Evolutionary conservation across 345 rosid species (phyloP), one percentile per base, ranked within the genome.

Genomic region (Hibiscus tridactylites): DNA sequence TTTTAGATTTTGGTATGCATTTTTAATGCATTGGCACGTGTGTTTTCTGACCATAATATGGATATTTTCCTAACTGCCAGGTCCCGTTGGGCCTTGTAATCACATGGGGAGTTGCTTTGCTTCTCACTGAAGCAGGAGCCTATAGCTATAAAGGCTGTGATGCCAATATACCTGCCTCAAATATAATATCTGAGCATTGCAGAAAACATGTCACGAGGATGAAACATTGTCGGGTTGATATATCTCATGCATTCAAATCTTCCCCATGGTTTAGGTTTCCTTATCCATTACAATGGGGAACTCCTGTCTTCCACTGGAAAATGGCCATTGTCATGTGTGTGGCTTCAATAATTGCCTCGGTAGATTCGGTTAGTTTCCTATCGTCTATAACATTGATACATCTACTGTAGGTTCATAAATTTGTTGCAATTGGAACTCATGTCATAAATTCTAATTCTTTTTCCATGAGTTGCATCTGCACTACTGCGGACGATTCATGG

Each of bases 191-290:
- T 2, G 90, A 85, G 63, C 88, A 86, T 84, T 94, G 99, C 91
- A 85, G 97, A 85, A 87, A 87, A 78, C 90, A 90, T 81, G 76
- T 90, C 71, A 81, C 90, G 61, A 84, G 84, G 78, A 88, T 94
- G 93, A 91, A 85, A 86, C 81, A 86, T 64, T 91, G 97, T 68
- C 87, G 97, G 57, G 95, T 91, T 65, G 94, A 91, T 80, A 88
- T 95, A 66, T 91, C 93, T 71, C 89, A 90, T 65, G 95, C 91
- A n/a, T 77, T 94, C 75, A 86, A 75, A 78, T 85, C 90, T 46
- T 87, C 97, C 61, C 97, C 98, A 39, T 91, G 97, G 97, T 91
- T 94, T 77, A 90, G 99, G 79, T 88, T 95, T 81, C 99, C 97
- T 70, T 95, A 90, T 78, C 99, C 99, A 24, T 77, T 95, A 73